Conservation (phyloP, 495 filamentous ascomycete species). For the Aspergillus ostianus region DNA sequence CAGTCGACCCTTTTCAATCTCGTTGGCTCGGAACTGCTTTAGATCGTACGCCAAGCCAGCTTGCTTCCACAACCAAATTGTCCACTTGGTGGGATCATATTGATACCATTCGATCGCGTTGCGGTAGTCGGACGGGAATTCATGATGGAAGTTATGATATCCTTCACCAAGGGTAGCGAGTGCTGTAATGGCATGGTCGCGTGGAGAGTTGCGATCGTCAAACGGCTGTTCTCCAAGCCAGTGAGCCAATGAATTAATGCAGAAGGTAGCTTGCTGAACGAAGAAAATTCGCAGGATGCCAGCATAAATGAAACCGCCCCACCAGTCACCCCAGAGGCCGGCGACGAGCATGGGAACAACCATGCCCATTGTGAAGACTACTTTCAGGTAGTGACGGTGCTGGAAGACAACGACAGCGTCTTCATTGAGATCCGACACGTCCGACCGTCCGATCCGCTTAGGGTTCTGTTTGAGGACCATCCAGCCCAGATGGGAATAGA, state of each 20-base stretch:
- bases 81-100: slow-evolving; percentile 95
- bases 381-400: slow-evolving; percentile 78
- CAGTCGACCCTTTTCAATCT: slow-evolving; percentile 89
- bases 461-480: slow-evolving; percentile 84
- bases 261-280: slow-evolving; percentile 93
- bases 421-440: slow-evolving; percentile 86
- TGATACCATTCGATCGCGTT: slow-evolving; percentile 91
- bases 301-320: slow-evolving; percentile 80
- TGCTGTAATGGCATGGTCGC: slow-evolving; percentile 85
- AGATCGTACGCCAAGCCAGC: slow-evolving; percentile 83
- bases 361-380: slow-evolving; percentile 75
- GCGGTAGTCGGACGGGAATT: slow-evolving; percentile 92
- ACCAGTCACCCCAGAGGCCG: slow-evolving; percentile 80
- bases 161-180: slow-evolving; percentile 86
- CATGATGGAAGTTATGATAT: slow-evolving; percentile 97
- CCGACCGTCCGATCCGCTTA: slow-evolving; percentile 77
- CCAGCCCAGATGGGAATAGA: slow-evolving; percentile 86
- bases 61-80: slow-evolving; percentile 81
- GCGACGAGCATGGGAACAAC: slow-evolving; percentile 73
- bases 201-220: slow-evolving; percentile 87
- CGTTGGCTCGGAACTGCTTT: slow-evolving; percentile 85
- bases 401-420: slow-evolving; percentile 85
- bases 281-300: slow-evolving; percentile 87
- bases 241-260: slow-evolving; percentile 90
- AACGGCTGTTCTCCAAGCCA: slow-evolving; percentile 94